These are phyloP conservation scores for Phytophthora cryptogea DNA, from an alignment of 352 stramenopile genomes.

Conservation along the genomic window DNA sequence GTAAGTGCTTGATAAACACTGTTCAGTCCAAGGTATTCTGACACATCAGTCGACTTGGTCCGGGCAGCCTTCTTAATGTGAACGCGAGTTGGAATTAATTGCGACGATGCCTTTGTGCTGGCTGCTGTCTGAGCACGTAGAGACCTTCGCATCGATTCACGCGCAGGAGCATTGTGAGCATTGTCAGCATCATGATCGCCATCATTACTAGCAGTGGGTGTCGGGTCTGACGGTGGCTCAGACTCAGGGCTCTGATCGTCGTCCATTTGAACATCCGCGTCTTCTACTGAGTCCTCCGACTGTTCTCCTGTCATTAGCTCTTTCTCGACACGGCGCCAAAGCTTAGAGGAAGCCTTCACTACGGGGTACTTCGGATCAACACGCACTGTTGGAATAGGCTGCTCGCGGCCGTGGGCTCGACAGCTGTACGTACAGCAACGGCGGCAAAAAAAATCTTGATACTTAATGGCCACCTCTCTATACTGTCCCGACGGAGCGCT, in stretches of 20 bases:
- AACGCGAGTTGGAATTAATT: conserved; percentile 32
- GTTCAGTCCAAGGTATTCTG: conserved; percentile 66
- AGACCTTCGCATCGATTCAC: conserved; percentile 39
- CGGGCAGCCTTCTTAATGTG: conserved; percentile 44
- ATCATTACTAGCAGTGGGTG: background rate
- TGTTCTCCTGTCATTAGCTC: conserved; percentile 17
- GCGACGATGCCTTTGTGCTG: conserved; percentile 57
- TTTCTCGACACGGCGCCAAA: conserved; percentile 37
- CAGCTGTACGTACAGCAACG: conserved; percentile 82
- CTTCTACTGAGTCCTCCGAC: conserved; percentile 13
- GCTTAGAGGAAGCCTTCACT: conserved; percentile 48
- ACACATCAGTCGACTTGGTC: conserved; percentile 43
- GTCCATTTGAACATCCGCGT: conserved; percentile 20
- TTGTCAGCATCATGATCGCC: conserved; percentile 8
- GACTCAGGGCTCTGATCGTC: conserved; percentile 12
- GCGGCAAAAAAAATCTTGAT: conserved; percentile 71
- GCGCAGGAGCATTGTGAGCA: conserved; percentile 13
- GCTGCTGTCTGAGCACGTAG: conserved; percentile 54
- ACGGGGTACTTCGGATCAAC: conserved; percentile 60
- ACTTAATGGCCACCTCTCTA: conserved; percentile 39
- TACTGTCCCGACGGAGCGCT: conserved; percentile 25
- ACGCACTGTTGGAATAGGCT: conserved; percentile 49
- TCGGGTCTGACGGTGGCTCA: conserved; percentile 14
- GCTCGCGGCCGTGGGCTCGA: conserved; percentile 62
- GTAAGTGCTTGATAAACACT: conserved; percentile 50